Evolutionary conservation across 176 grass and related monocot genomes (phyloP), one percentile per base, ranked within the genome.

Genomic region (Cocos nucifera): DNA sequence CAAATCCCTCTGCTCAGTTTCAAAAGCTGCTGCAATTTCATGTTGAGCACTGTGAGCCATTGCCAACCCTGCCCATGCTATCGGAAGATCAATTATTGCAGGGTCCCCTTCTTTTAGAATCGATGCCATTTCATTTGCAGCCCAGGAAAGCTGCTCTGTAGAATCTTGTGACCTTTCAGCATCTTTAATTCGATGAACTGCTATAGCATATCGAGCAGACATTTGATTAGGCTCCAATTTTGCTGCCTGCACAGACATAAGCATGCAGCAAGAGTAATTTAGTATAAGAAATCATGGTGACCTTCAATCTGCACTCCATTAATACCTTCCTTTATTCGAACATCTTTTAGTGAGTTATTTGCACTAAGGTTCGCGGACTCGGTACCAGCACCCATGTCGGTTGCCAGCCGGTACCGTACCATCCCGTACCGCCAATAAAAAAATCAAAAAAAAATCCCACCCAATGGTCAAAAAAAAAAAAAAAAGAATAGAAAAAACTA

Each of bases 181-280:
- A 79, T 92, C 93, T 81, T 83, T 98, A 73, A 98, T 85, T 74
- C 93, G 83, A 74, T 98, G 93, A 67, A 77, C 61, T 70, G 93
- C 93, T 69, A 92, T 85, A 69, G 87, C 87, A 85, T 88, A 98
- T 56, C 93, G 73, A 56, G 79, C 79, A 73, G 93, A 77, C 93
- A 91, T 98, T 78, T 98, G 87, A 78, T 76, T 88, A 62, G 93
- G 93, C 66, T 98, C 93, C 55, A 92, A 78, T 70, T 82, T 88
- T 24, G 81, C 87, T 83, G 93, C 93, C 93, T 98, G 66, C 19
- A 58, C 56, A 72, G 27, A 32, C n/a, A 17, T 44, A 19, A 53
- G 52, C 17, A 70, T 6, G 6, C 7, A 15, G 53, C 18, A 21
- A 69, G 26, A 27, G 32, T 19, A 56, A 57, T 32, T 17, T n/a